phyloP scores from a whole-genome alignment of 768 basidiomycete genomes.

The Tricholoma matsutake region DNA sequence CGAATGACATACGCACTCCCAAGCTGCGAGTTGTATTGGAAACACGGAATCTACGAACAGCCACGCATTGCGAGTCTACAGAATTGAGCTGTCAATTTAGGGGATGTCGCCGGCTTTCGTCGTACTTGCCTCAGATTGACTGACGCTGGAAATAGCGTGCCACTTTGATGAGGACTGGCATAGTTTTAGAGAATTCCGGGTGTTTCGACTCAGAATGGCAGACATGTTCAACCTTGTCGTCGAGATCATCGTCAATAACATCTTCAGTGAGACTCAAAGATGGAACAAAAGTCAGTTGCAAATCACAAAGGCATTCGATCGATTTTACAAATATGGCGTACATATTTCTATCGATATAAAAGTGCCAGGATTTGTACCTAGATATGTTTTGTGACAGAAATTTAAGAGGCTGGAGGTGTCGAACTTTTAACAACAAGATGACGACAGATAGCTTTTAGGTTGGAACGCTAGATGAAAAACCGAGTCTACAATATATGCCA shows the following conservation, averaged over 20 bases:
- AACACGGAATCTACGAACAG: constrained; percentile 78
- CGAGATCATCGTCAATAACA: background rate
- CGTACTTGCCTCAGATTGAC: background rate
- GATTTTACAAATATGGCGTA: too few relatives aligned
- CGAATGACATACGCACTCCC: constrained; percentile 56
- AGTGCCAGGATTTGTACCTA: too few relatives aligned
- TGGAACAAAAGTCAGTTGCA: too few relatives aligned
- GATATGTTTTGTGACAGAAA: too few relatives aligned
- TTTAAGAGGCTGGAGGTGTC: background rate
- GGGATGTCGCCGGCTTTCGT: background rate
- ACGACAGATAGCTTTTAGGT: too few relatives aligned
- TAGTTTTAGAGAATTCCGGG: background rate
- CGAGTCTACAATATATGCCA: too few relatives aligned
- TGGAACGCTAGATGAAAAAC: too few relatives aligned
- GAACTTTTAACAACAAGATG: background rate
- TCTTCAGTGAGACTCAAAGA: too few relatives aligned
- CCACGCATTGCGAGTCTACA: constrained; percentile 31
- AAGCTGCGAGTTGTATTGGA: constrained; percentile 63
- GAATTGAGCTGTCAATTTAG: background rate
- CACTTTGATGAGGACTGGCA: background rate
- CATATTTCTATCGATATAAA: too few relatives aligned
- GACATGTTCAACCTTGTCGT: background rate
- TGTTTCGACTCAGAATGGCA: background rate
- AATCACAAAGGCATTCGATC: too few relatives aligned
- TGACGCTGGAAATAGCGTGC: background rate